Percentiles rank a stretch among this genome's conserved stretches.
These are phyloP conservation scores for Amaranthus hypochondriacus DNA, from an alignment of 148 eudicot genomes.

Conservation along the genomic window DNA sequence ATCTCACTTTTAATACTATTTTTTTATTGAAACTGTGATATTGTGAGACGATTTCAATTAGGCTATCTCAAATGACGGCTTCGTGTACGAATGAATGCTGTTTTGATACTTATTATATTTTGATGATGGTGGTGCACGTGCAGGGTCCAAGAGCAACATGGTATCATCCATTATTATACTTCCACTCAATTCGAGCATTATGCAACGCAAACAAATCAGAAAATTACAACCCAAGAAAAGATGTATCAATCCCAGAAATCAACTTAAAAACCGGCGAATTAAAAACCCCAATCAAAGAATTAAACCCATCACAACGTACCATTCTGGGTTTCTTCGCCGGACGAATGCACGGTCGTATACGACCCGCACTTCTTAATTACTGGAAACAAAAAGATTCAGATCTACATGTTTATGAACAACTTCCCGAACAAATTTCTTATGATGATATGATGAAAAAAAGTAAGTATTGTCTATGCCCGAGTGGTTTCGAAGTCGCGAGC, in stretches of 20 bases:
- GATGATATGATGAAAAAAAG: slow-evolving; percentile 57
- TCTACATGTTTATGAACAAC: slow-evolving; percentile 37
- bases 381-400: slow-evolving; percentile 61
- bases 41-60: no score
- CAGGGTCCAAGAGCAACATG: slow-evolving; percentile 71
- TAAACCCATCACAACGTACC: slow-evolving; percentile 39
- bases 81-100: no score
- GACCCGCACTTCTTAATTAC: slow-evolving; percentile 44
- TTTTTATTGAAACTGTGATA: no score
- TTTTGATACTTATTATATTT: no score
- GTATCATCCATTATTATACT: slow-evolving; percentile 52
- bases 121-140: not conserved
- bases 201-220: slow-evolving; percentile 90
- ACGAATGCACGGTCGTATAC: slow-evolving; percentile 47
- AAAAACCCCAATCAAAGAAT: slow-evolving; percentile 19
- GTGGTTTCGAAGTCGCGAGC: slow-evolving; percentile 90
- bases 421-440: slow-evolving; percentile 46
- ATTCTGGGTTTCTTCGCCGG: slow-evolving; percentile 77
- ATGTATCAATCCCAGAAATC: slow-evolving; percentile 74
- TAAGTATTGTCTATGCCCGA: slow-evolving; percentile 76
- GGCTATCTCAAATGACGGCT: no score
- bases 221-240: slow-evolving; percentile 72
- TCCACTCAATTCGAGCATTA: slow-evolving; percentile 60
- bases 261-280: slow-evolving; percentile 45
- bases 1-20: no score